Base-by-base conservation (phyloP, 805 yeast genomes). In the Monosporozyma yasuniensis region DNA sequence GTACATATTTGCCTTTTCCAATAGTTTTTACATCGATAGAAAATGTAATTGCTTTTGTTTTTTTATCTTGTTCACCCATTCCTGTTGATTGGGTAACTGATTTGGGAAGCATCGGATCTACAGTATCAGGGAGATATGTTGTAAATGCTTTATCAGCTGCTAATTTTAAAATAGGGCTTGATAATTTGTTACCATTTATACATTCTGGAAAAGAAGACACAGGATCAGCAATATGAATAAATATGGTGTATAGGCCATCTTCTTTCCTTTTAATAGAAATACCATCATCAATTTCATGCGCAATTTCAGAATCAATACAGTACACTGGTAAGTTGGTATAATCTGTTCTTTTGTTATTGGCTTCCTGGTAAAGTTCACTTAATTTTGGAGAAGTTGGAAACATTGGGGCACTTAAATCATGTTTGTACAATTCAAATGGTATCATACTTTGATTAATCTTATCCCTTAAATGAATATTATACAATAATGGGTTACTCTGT, bases 231-330 rank as follows among this genome's bases (percentile, higher is more conserved):
- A 91, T 79, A 63, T 85, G 96, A 1, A 88, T 73, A 28, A 83
- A 76, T 4, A 90, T 56, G 9, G 71, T 67, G 56, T 69, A 78
- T 12, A 60, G 60, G 2, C 65, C 61, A 0, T 63, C 55, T 0
- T 59, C 57, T 3, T 55, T 58, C 3, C 52, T 54, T 42, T 70
- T 70, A 18, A 91, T 70, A 1, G 96, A 79, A 25, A 91, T 73
- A 44, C 97, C 99, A 66, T 91, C 99, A 65, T 91, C 99, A 52
- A 93, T 84, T 65, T 93, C 98, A 56, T 84, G 83, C 0, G 98
- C 96, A 41, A 74, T 74, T 3, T 72, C 78, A 2, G 83, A 74
- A 67, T 93, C 99, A 51, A 91, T 87, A 66, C 97, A 89, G 63
- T 80, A 91, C 1, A 89, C 81, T 0, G 78, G 75, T 11, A 75